These are phyloP conservation scores for Cylindrotheca fusiformis DNA, from an alignment of 108 stramenopile genomes.

Conservation along the genomic window DNA sequence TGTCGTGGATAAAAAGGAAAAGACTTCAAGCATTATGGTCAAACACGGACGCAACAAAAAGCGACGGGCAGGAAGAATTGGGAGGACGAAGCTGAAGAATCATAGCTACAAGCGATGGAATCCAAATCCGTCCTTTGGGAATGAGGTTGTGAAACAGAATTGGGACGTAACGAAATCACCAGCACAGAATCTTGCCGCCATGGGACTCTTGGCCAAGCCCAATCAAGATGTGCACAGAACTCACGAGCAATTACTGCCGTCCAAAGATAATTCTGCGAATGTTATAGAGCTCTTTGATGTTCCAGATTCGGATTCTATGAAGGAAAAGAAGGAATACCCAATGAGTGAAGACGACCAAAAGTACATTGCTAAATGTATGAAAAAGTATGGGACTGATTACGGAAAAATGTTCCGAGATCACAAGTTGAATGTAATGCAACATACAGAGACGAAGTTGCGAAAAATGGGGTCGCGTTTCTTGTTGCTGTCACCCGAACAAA, in stretches of 20 bases:
- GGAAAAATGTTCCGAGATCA: conserved; percentile 67
- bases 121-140: conserved; percentile 56
- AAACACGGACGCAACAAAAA: conserved; percentile 73
- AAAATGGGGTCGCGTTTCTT: conserved; percentile 75
- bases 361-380: conserved; percentile 71
- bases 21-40: conserved; percentile 44
- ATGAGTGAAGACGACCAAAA: conserved; percentile 67
- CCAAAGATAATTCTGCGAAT: conserved; percentile 6
- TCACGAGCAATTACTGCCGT: conserved; percentile 1
- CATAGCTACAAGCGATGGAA: conserved; percentile 44
- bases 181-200: conserved; percentile 50
- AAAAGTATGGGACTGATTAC: conserved; percentile 74
- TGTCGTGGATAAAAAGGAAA: too few relatives aligned
- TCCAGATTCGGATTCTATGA: conserved; percentile 65
- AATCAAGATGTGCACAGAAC: conserved; percentile 40
- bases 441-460: conserved; percentile 64
- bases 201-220: conserved; percentile 58
- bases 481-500: conserved; percentile 53
- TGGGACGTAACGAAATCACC: conserved; percentile 75
- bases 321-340: conserved; percentile 38
- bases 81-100: conserved; percentile 59
- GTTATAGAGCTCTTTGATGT: conserved; percentile 81
- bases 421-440: conserved; percentile 78
- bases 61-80: conserved; percentile 68
- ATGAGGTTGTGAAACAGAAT: conserved; percentile 41